These are phyloP conservation scores for Leucogyrophana mollusca DNA, from an alignment of 768 basidiomycete species.

Conservation along the genomic window DNA sequence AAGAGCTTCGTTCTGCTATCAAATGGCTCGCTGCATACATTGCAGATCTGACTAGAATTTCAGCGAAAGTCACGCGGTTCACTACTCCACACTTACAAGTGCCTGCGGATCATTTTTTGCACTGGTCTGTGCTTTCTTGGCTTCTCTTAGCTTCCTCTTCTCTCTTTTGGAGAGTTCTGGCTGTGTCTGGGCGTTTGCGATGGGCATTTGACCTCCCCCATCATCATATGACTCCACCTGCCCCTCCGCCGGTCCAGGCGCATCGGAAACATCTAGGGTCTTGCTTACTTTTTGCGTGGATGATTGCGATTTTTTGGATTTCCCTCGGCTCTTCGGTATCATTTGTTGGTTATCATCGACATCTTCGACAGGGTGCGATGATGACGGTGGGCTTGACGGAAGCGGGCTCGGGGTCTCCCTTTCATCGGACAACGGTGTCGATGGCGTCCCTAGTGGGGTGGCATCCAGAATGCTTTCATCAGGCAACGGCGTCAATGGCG, in stretches of 20 bases:
- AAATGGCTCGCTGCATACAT: conserved; percentile 65
- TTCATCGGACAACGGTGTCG: too few relatives aligned
- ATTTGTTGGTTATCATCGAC: conserved; percentile 7
- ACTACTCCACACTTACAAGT: conserved; percentile 4
- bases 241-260: too few relatives aligned
- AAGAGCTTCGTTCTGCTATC: conserved; percentile 74
- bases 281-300: not conserved
- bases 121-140: conserved; percentile 56
- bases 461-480: too few relatives aligned
- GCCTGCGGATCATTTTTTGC: conserved; percentile 2
- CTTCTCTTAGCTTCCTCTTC: conserved; percentile 73
- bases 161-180: conserved; percentile 70
- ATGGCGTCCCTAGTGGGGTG: too few relatives aligned
- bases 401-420: too few relatives aligned
- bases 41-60: conserved; percentile 48
- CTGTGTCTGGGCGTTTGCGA: too few relatives aligned
- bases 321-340: conserved; percentile 1
- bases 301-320: not conserved
- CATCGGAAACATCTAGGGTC: conserved; percentile 5
- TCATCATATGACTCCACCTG: not conserved
- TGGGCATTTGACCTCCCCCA: too few relatives aligned
- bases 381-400: too few relatives aligned
- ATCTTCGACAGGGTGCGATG: too few relatives aligned
- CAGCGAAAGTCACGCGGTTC: conserved; percentile 6
- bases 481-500: too few relatives aligned